A percentile compares a stretch with the other conserved stretches of the same genome.
Evolutionary conservation across 345 rosid species (phyloP).

Genomic region (Eutrema japonicum): DNA sequence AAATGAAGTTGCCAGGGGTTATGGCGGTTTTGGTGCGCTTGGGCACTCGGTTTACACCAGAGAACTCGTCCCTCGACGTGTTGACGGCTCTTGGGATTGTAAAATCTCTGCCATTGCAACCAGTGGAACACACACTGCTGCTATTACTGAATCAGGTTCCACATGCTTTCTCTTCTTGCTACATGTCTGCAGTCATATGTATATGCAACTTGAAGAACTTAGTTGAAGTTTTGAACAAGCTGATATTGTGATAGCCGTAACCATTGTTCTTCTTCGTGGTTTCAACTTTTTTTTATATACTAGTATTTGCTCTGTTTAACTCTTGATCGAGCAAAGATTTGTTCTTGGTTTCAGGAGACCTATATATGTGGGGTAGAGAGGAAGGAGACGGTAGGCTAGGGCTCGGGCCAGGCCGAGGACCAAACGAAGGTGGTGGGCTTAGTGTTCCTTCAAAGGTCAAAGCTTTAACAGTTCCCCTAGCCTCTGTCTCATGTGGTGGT

Average conservation of each 20-base stretch:
- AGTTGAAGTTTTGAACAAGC: slow-evolving; percentile 1
- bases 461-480: slow-evolving; percentile 64
- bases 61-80: slow-evolving; percentile 83
- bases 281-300: too few species aligned
- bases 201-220: not conserved
- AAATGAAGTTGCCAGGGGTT: slow-evolving; percentile 82
- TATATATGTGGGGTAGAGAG: slow-evolving; percentile 93
- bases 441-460: slow-evolving; percentile 85
- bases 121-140: slow-evolving; percentile 88
- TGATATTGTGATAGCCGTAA: not conserved
- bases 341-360: slow-evolving; percentile 58
- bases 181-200: not conserved
- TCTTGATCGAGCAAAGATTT: not conserved
- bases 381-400: slow-evolving; percentile 98
- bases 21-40: slow-evolving; percentile 97
- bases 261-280: too few species aligned
- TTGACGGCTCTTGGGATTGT: slow-evolving; percentile 66
- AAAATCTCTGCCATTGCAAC: slow-evolving; percentile 69
- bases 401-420: slow-evolving; percentile 89
- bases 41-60: slow-evolving; percentile 88
- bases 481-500: slow-evolving; percentile 88
- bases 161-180: slow-evolving; percentile 14
- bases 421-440: slow-evolving; percentile 90
- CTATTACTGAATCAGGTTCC: slow-evolving; percentile 75
- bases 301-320: not conserved